Percentiles rank a stretch among this genome's conserved stretches.
Conservation (phyloP, 108 stramenopile species). For the Epithemia pelagica region DNA sequence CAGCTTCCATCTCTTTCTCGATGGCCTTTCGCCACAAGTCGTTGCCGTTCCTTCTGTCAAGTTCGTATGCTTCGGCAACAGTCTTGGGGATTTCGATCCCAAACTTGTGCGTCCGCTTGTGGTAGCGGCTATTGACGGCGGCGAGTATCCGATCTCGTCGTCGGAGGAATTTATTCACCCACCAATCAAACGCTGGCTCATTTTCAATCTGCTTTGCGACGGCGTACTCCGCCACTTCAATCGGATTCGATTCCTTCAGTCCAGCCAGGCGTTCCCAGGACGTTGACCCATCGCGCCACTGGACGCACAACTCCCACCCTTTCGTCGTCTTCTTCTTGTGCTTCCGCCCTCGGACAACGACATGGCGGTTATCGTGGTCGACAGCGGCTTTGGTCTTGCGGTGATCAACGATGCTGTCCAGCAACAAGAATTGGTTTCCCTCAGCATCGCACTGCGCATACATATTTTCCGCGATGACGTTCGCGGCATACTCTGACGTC, state of each 20-base stretch:
- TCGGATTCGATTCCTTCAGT: constrained; percentile 48
- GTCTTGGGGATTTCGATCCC: constrained; percentile 31
- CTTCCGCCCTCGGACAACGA: neutral
- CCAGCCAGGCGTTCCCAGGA: constrained; percentile 23
- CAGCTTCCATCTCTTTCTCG: constrained; percentile 27
- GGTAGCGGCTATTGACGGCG: constrained; percentile 5
- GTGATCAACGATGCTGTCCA: constrained; percentile 20
- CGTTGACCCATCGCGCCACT: constrained; percentile 30
- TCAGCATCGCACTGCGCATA: constrained; percentile 24
- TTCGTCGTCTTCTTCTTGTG: constrained; percentile 24
- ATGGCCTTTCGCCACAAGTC: constrained; percentile 31
- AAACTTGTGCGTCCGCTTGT: constrained; percentile 33
- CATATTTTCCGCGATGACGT: constrained; percentile 50
- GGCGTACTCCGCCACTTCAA: constrained; percentile 52
- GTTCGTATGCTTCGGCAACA: constrained; percentile 17
- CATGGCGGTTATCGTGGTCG: neutral
- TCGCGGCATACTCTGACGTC: constrained; percentile 35
- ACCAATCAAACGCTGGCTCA: constrained; percentile 46
- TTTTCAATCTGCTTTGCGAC: constrained; percentile 9
- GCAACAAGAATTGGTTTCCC: constrained; percentile 12
- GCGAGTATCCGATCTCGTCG: constrained; percentile 22
- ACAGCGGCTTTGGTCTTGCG: neutral
- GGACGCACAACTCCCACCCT: constrained; percentile 40
- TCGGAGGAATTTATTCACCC: constrained; percentile 25
- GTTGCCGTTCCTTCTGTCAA: constrained; percentile 19